Percentiles rank a stretch among this genome's conserved stretches.
Evolutionary conservation across 2,329 filamentous ascomycete species (phyloP).

Genomic region (Aspergillus sp.): DNA sequence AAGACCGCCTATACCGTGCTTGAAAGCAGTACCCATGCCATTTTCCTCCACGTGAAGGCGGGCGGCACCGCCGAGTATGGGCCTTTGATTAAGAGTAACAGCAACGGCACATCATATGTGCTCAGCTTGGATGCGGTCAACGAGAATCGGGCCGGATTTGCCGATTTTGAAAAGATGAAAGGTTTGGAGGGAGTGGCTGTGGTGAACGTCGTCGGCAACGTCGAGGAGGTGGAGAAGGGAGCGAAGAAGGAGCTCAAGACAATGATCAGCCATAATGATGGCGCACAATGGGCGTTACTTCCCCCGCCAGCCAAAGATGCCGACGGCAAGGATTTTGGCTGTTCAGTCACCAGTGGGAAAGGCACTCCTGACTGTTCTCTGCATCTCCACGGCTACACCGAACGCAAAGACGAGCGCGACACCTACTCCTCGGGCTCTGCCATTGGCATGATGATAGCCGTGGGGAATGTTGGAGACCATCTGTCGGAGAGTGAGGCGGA

Average conservation of each 20-base stretch:
- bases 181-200: constrained; percentile 87
- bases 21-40: constrained; percentile 88
- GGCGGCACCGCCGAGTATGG: constrained; percentile 71
- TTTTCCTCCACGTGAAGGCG: constrained; percentile 90
- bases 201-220: constrained; percentile 81
- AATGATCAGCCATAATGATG: constrained; percentile 95
- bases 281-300: constrained; percentile 78
- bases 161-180: constrained; percentile 95
- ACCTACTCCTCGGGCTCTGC: constrained; percentile 87
- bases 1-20: constrained; percentile 87
- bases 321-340: constrained; percentile 70
- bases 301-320: constrained; percentile 69
- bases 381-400: constrained; percentile 94
- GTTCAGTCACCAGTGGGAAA: constrained; percentile 57
- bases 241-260: constrained; percentile 79
- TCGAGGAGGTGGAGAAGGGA: constrained; percentile 56
- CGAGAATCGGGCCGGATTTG: constrained; percentile 71
- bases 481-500: constrained; percentile 71
- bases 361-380: constrained; percentile 69
- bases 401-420: constrained; percentile 75
- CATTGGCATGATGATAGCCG: constrained; percentile 84
- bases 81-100: constrained; percentile 95
- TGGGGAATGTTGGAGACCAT: constrained; percentile 81
- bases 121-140: constrained; percentile 80
- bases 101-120: constrained; percentile 93